Evolutionary conservation across 2,329 filamentous ascomycete species (phyloP).

Genomic region (Arthrobotrys pseudoclavata): DNA sequence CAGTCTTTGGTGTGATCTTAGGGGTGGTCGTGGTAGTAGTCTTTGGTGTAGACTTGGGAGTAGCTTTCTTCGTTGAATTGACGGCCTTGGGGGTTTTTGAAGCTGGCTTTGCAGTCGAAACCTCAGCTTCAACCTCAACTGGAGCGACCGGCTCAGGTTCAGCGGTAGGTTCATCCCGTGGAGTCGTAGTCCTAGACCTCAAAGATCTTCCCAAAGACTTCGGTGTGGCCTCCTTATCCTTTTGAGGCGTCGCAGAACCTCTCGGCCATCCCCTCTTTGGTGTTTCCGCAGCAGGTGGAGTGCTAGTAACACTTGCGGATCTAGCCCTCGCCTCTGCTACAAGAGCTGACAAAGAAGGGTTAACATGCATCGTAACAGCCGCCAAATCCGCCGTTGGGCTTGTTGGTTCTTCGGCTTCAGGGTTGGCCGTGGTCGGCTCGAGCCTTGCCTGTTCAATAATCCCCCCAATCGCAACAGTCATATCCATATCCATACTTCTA

Average conservation of each 20-base stretch:
- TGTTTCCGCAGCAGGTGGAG: slow-evolving; percentile 32
- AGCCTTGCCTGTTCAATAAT: slow-evolving; percentile 70
- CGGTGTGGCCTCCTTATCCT: slow-evolving; percentile 42
- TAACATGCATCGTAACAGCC: slow-evolving; percentile 52
- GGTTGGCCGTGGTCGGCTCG: slow-evolving; percentile 65
- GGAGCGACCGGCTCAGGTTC: slow-evolving; percentile 10
- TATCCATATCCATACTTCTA: slow-evolving; percentile 75
- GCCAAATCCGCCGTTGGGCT: slow-evolving; percentile 46
- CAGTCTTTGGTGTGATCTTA: slow-evolving; percentile 64
- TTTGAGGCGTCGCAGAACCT: slow-evolving; percentile 47
- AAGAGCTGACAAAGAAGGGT: slow-evolving; percentile 49
- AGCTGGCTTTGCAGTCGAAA: slow-evolving; percentile 39
- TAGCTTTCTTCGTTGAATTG: slow-evolving; percentile 42
- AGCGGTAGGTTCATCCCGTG: slow-evolving; percentile 26
- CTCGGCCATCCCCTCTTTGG: slow-evolving; percentile 24
- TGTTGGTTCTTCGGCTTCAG: slow-evolving; percentile 64
- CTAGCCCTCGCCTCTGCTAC: slow-evolving; percentile 55
- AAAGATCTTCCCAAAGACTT: slow-evolving; percentile 40
- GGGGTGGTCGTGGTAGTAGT: slow-evolving; percentile 36
- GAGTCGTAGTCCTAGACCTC: slow-evolving; percentile 42
- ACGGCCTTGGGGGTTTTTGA: slow-evolving; percentile 37
- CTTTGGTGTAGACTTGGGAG: slow-evolving; percentile 24
- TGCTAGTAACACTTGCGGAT: slow-evolving; percentile 47
- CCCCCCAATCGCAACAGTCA: slow-evolving; percentile 75
- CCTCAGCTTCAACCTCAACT: slow-evolving; percentile 27